These are phyloP conservation scores for Aspergillus hiratsukae DNA, from an alignment of 2,329 filamentous ascomycete genomes.

Conservation along the genomic window DNA sequence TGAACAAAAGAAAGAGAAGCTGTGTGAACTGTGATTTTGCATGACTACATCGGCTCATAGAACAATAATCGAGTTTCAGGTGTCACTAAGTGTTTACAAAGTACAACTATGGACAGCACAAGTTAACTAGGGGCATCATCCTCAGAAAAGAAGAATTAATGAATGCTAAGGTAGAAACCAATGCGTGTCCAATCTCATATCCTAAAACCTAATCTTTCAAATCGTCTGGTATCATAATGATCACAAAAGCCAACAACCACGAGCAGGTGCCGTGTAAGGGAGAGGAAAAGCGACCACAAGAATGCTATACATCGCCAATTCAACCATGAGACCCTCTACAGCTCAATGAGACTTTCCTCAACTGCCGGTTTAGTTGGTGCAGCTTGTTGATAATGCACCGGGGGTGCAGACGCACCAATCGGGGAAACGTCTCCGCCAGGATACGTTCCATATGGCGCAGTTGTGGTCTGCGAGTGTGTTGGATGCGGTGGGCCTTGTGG, in stretches of 20 bases:
- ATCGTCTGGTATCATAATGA: slow-evolving; percentile 25
- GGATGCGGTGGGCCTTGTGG: slow-evolving; percentile 7
- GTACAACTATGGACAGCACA: neutral
- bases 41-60: neutral
- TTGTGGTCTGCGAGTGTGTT: slow-evolving; percentile 11
- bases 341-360: slow-evolving; percentile 30
- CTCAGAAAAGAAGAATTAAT: neutral
- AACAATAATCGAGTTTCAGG: neutral
- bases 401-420: slow-evolving; percentile 10
- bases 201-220: slow-evolving; percentile 20
- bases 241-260: slow-evolving; percentile 7
- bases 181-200: slow-evolving; percentile 14
- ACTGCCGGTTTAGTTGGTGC: slow-evolving; percentile 19
- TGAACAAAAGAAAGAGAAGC: neutral
- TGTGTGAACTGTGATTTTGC: neutral
- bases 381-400: slow-evolving; percentile 18
- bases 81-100: neutral
- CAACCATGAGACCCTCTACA: slow-evolving; percentile 13
- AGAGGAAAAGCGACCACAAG: slow-evolving; percentile 2
- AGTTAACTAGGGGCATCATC: neutral
- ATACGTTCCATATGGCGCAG: slow-evolving; percentile 13
- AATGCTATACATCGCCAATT: slow-evolving; percentile 6
- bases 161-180: neutral
- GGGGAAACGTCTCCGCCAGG: slow-evolving; percentile 16
- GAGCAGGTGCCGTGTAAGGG: neutral